Conservation (phyloP, 1,284 basidiomycete species). For the Ceratobasidium sp. region DNA sequence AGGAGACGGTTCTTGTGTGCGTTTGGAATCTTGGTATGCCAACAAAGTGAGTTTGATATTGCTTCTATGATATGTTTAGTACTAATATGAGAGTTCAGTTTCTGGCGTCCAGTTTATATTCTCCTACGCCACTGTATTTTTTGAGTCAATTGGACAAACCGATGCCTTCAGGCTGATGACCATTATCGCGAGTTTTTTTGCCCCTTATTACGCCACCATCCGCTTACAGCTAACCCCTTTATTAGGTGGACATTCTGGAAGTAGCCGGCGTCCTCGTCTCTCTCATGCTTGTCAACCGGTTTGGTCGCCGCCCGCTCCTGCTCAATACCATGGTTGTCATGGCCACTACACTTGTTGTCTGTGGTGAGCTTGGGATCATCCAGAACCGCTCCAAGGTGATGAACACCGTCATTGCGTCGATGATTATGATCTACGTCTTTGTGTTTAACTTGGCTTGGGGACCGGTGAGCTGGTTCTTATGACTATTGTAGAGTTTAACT, state of each 20-base stretch:
- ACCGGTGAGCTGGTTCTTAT: constrained; percentile 59
- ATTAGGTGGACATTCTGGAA: constrained; percentile 59
- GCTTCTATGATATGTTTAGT: constrained; percentile 6
- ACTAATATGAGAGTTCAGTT: constrained; percentile 48
- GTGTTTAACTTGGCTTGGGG: constrained; percentile 64
- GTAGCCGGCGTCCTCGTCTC: constrained; percentile 60
- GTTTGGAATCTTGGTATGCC: constrained; percentile 60
- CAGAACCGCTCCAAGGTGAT: constrained; percentile 45
- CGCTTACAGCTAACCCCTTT: too few species aligned
- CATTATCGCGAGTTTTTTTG: constrained; percentile 54
- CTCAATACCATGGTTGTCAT: constrained; percentile 61
- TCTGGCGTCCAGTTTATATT: constrained; percentile 60
- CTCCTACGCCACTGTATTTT: constrained; percentile 56
- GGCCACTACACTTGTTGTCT: constrained; percentile 59
- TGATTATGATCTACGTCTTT: constrained; percentile 63
- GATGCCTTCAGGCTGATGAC: constrained; percentile 62
- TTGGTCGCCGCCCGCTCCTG: constrained; percentile 61
- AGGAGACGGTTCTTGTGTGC: constrained; percentile 58
- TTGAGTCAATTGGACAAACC: constrained; percentile 56
- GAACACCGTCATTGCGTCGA: constrained; percentile 60
- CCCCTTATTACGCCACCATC: too few species aligned
- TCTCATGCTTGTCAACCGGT: constrained; percentile 62
- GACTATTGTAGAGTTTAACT: neutral
- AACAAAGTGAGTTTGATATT: constrained; percentile 58
- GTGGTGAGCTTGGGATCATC: constrained; percentile 58